Evolutionary conservation across 2,329 filamentous ascomycete species (phyloP), one percentile per base, ranked within the genome.

Genomic region (Claviceps spartinae): DNA sequence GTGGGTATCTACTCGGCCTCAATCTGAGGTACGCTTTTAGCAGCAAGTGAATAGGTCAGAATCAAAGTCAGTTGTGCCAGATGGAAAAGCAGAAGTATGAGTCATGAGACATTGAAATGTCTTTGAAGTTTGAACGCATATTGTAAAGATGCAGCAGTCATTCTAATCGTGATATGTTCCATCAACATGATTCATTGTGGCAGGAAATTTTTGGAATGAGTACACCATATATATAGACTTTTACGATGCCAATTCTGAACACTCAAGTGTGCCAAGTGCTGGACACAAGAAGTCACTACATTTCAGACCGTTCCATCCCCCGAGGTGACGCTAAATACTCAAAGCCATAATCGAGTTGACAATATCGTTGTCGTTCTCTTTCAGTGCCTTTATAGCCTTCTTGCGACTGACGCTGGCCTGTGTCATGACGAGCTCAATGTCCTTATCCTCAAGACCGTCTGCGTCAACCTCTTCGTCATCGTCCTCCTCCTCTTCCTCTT

Each of bases 311-410:
- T 49, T 53, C 14, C 34, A 11, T 18, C 9, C 40, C 48, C 50
- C 30, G 37, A 30, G 8, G 7, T 40, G 56, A 56, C 53, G 51
- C 69, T 76, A 90, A 78, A 88, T 83, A 77, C 86, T 89, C 70
- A 98, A 76, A 62, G 91, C 90, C 93, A 98, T 98, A 77, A 98
- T 98, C 64, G 93, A 96, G 81, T 98, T 98, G 78, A 98, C 93
- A 76, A 98, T 98, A 70, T 98, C 93, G 67, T 97, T 96, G 76
- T 97, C 91, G 69, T 98, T 98, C 78, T 97, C 93, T 78, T 89
- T 90, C 68, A 98, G 80, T 53, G 94, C 93, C 77, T 97, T 98
- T 77, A 98, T 82, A 56, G 93, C 93, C 83, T 97, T 97, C 77
- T 95, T 96, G 72, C 93, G 82, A 63, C 88, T 95, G 64, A 98